Evolutionary conservation across 768 basidiomycete genomes (phyloP).

Genomic region (Russula olivacea): DNA sequence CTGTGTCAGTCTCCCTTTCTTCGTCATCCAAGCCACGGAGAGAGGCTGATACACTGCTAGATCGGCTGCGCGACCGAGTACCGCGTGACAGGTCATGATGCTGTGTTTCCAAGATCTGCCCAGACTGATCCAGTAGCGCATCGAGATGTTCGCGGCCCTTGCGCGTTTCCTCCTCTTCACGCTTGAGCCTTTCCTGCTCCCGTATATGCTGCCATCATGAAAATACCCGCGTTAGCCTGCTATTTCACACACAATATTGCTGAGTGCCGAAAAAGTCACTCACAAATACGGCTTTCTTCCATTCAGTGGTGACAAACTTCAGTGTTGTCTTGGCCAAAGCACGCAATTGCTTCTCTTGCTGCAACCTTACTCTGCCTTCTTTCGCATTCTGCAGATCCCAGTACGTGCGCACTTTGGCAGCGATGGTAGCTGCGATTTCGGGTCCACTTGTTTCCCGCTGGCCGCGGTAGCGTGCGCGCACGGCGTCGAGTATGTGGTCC

Average conservation of each 20-base stretch:
- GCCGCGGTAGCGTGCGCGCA: conserved; percentile 30
- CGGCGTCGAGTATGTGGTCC: conserved; percentile 52
- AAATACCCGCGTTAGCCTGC: conserved; percentile 3
- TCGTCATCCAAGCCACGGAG: conserved; percentile 23
- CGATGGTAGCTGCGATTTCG: conserved; percentile 49
- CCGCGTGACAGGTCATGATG: conserved; percentile 58
- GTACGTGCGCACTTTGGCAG: conserved; percentile 60
- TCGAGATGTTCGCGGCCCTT: conserved; percentile 83
- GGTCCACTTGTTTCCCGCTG: conserved; percentile 34
- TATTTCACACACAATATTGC: background rate
- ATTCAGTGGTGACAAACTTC: conserved; percentile 65
- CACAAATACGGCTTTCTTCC: conserved; percentile 85
- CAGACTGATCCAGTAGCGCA: conserved; percentile 85
- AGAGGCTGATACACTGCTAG: conserved; percentile 37
- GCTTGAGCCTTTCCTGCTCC: conserved; percentile 54
- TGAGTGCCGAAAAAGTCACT: conserved; percentile 30
- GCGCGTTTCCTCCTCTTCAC: conserved; percentile 71
- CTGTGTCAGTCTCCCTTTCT: conserved; percentile 23
- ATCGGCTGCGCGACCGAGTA: conserved; percentile 50
- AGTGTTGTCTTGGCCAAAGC: conserved; percentile 66
- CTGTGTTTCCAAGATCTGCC: conserved; percentile 79
- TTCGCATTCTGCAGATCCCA: conserved; percentile 65
- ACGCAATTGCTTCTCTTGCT: conserved; percentile 63
- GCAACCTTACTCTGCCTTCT: conserved; percentile 51
- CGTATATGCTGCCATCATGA: conserved; percentile 53